phyloP scores from a whole-genome alignment of 345 rosid genomes.

The Hypericum androsaemum region DNA sequence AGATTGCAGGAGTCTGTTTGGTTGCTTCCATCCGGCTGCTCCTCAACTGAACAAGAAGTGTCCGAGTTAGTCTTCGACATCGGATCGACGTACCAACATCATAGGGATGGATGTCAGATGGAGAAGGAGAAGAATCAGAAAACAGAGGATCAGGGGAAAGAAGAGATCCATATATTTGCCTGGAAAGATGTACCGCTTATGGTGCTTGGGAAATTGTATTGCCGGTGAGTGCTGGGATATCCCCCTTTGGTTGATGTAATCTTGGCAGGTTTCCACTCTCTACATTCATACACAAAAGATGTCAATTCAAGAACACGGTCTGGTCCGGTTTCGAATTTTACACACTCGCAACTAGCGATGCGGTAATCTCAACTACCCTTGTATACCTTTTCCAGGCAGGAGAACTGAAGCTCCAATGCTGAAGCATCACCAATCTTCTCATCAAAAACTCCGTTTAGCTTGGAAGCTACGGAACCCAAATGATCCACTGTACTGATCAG shows the following conservation, averaged over 20 bases:
- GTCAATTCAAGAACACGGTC: too few relatives aligned
- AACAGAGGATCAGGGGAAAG: not conserved
- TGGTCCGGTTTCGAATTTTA: not conserved
- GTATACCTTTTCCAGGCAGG: conserved; percentile 55
- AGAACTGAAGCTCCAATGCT: conserved; percentile 38
- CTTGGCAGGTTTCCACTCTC: conserved; percentile 51
- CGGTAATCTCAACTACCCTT: not conserved
- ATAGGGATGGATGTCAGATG: too few relatives aligned
- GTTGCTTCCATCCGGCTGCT: too few relatives aligned
- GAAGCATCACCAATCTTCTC: conserved; percentile 43
- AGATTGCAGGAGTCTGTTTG: too few relatives aligned
- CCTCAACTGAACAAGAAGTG: too few relatives aligned
- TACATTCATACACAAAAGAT: conserved; percentile 9
- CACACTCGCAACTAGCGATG: not conserved
- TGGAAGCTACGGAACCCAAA: conserved; percentile 72
- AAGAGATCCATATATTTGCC: conserved; percentile 31
- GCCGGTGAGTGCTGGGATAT: conserved; percentile 38
- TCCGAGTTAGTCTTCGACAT: too few relatives aligned
- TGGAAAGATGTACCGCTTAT: conserved; percentile 58
- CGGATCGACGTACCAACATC: too few relatives aligned
- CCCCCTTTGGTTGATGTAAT: conserved; percentile 37
- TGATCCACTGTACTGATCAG: conserved; percentile 74
- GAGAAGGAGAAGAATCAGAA: not conserved
- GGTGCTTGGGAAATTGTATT: conserved; percentile 38
- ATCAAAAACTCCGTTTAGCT: conserved; percentile 41